These are phyloP conservation scores for Dillenia suffruticosa DNA, from an alignment of 164 flowering plant genomes.

Conservation along the genomic window DNA sequence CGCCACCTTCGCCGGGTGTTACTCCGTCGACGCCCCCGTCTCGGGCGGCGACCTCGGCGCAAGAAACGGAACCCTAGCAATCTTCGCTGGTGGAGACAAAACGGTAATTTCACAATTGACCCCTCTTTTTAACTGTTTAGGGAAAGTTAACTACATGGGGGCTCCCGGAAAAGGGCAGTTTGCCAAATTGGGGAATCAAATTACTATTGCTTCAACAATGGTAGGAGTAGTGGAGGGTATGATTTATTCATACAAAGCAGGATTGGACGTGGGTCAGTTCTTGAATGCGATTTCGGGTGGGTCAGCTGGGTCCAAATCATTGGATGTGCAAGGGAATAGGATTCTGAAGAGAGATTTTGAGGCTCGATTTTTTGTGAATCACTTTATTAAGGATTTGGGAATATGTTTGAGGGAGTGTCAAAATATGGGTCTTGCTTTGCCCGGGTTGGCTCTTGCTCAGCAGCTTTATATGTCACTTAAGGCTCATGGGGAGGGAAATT, in stretches of 20 bases:
- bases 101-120: conserved; percentile 26
- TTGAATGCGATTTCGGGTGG: conserved; percentile 76
- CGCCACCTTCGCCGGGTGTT: conserved; percentile 47
- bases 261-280: conserved; percentile 51
- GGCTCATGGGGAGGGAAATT: conserved; percentile 83
- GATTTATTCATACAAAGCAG: conserved; percentile 76
- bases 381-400: conserved; percentile 92
- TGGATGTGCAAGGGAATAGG: conserved; percentile 75
- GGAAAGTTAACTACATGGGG: conserved; percentile 88
- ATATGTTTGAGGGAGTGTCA: conserved; percentile 87
- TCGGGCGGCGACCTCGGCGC: conserved; percentile 98
- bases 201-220: conserved; percentile 82
- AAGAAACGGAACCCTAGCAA: conserved; percentile 55
- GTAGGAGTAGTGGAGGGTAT: conserved; percentile 91
- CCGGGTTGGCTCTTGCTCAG: conserved; percentile 89
- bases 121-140: conserved; percentile 63
- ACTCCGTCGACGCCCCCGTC: conserved; percentile 82
- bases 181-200: conserved; percentile 83
- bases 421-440: conserved; percentile 74
- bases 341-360: conserved; percentile 82
- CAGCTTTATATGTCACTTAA: conserved; percentile 81
- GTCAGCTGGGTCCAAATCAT: conserved; percentile 82
- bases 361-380: conserved; percentile 83
- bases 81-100: conserved; percentile 88
- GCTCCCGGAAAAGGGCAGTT: conserved; percentile 78